Evolutionary conservation across 768 basidiomycete genomes (phyloP).

Genomic region (Lactarius sp.): DNA sequence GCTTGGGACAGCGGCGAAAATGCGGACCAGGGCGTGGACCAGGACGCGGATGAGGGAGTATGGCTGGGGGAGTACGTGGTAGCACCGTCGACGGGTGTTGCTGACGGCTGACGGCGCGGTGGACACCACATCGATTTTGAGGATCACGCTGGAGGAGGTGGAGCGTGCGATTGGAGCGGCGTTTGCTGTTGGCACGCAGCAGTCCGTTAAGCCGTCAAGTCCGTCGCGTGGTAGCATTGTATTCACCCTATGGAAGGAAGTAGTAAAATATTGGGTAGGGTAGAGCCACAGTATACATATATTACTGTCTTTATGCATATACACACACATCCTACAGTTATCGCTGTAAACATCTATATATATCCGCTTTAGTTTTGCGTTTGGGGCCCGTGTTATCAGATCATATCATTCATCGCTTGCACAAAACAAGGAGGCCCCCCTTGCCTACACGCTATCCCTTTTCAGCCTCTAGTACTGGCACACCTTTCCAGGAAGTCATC

Average conservation of each 20-base stretch:
- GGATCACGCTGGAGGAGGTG: constrained; percentile 15
- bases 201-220: too few species aligned
- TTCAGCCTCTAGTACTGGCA: too few species aligned
- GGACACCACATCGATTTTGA: not conserved
- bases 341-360: too few species aligned
- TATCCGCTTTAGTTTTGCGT: too few species aligned
- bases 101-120: not conserved
- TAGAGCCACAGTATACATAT: too few species aligned
- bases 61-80: constrained; percentile 8
- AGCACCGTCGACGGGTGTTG: not conserved
- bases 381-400: too few species aligned
- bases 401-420: too few species aligned
- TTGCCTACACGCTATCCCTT: too few species aligned
- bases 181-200: not conserved
- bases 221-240: too few species aligned
- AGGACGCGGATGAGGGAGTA: not conserved
- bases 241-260: not conserved
- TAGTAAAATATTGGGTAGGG: not conserved
- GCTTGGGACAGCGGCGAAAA: not conserved
- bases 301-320: too few species aligned
- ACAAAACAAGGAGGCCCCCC: too few species aligned
- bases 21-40: not conserved
- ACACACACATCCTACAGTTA: not conserved
- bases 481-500: too few species aligned
- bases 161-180: constrained; percentile 15